Base-by-base conservation (phyloP, 108 stramenopile genomes). In the Fragilariopsis cylindrus region DNA sequence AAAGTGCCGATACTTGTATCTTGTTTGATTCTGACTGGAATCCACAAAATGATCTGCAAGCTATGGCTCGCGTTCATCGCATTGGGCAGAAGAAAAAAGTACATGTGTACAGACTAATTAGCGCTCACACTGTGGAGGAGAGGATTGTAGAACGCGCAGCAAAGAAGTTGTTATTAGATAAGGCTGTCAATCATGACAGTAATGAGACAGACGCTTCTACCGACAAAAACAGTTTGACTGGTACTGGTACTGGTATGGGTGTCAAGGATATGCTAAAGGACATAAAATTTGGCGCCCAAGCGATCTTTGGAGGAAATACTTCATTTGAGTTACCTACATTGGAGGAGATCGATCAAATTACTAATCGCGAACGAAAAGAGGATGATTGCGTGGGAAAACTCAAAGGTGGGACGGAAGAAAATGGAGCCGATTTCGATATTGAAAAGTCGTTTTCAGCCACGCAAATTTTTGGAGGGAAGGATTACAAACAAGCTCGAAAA, bases 31-130 rank as follows among this genome's bases (percentile, higher is more conserved):
- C 76, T 53, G 96, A 96, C 77, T 95, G 93, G 93, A 96, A 97
- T 78, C 95, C 96, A 8, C 93, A 94, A 81, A 80, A 85, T 15
- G 97, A 98, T 76, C 58, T 93, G 7, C 97, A 98, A 75, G 97
- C 97, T 30, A 89, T 90, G 93, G 97, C 92, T 15, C 88, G 97
- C 8, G 94, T 95, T 9, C 95, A 96, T 65, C 89, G 96, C 9
- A 93, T 96, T 71, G 97, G 97, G 3, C 97, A 97, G 76, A 97
- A 73, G 44, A 94, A 93, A 74, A 86, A 85, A 15, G 96, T 96
- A 21, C 89, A 91, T 58, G 91, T 96, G 3, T 97, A 95, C 65
- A 84, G 94, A 39, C 72, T 97, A 7, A 83, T 97, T 30, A 84
- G 84, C 40, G 72, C 82, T 15, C 91, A 92, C 69, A 95, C 94